Conservation (phyloP, 805 yeast species). For the Yamadazyma tumulicola region DNA sequence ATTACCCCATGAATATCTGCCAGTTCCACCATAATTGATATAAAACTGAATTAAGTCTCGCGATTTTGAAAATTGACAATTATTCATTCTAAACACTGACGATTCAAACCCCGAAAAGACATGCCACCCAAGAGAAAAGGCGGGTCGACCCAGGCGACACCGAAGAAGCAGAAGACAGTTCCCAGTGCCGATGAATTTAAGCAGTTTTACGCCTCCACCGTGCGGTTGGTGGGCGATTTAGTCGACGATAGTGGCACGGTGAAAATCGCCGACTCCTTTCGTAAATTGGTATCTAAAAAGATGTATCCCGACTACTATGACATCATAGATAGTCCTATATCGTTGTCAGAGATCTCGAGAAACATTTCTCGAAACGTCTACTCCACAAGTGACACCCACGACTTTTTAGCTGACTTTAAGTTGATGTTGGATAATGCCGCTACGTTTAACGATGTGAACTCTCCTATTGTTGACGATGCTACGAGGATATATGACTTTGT, state of each 20-base stretch:
- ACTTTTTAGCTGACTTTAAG: constrained; percentile 33
- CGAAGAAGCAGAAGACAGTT: constrained; percentile 6
- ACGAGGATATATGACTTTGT: constrained; percentile 54
- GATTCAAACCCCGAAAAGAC: too few relatives aligned
- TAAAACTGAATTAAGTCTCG: neutral
- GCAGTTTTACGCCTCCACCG: constrained; percentile 27
- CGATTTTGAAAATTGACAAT: too few relatives aligned
- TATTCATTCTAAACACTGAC: too few relatives aligned
- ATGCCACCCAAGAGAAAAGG: constrained; percentile 25
- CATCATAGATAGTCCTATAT: constrained; percentile 31
- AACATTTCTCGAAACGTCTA: constrained; percentile 41
- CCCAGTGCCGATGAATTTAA: constrained; percentile 20
- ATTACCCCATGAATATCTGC: neutral
- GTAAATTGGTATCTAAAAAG: constrained; percentile 34
- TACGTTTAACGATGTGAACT: constrained; percentile 38
- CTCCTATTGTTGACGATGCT: constrained; percentile 66
- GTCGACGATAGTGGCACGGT: constrained; percentile 27
- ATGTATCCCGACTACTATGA: constrained; percentile 39
- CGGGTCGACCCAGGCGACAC: constrained; percentile 13
- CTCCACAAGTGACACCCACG: constrained; percentile 33
- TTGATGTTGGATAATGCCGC: constrained; percentile 36
- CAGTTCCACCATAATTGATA: neutral
- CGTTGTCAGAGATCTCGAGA: constrained; percentile 31
- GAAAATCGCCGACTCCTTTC: constrained; percentile 24
- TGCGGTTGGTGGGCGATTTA: constrained; percentile 29